Conservation (phyloP, 2,329 filamentous ascomycete species). For the Xylariaceae sp. region DNA sequence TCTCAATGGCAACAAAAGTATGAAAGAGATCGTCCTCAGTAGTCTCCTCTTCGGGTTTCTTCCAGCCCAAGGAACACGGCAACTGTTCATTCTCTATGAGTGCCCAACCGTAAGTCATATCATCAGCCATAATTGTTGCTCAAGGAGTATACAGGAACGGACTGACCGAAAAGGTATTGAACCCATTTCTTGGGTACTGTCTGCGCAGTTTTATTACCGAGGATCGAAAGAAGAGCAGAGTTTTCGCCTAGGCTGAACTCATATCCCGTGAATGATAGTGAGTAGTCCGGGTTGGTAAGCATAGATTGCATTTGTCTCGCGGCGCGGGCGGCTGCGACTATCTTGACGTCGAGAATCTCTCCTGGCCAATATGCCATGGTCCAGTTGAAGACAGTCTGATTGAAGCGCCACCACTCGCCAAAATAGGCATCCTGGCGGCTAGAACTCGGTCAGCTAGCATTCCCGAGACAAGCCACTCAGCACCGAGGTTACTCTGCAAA, state of each 20-base stretch:
- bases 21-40: conserved; percentile 5
- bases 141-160: not conserved
- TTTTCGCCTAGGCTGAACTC: conserved; percentile 46
- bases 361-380: conserved; percentile 44
- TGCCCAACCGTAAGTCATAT: not conserved
- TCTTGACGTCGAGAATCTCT: conserved; percentile 35
- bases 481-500: not conserved
- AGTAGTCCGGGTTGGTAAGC: conserved; percentile 46
- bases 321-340: conserved; percentile 44
- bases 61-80: conserved; percentile 40
- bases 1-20: not conserved
- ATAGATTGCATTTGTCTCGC: conserved; percentile 42
- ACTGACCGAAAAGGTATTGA: conserved; percentile 42
- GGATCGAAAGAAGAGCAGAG: conserved; percentile 42
- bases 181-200: conserved; percentile 38
- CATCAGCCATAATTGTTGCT: too few species aligned
- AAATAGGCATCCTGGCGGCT: conserved; percentile 47
- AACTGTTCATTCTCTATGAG: conserved; percentile 39
- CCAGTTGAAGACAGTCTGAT: conserved; percentile 46
- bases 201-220: conserved; percentile 40
- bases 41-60: conserved; percentile 14
- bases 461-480: not conserved
- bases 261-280: conserved; percentile 37
- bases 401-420: conserved; percentile 50
- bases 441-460: conserved; percentile 1